These are phyloP conservation scores for Colletotrichum graminicola DNA, from an alignment of 2,329 filamentous ascomycete species.

Conservation along the genomic window DNA sequence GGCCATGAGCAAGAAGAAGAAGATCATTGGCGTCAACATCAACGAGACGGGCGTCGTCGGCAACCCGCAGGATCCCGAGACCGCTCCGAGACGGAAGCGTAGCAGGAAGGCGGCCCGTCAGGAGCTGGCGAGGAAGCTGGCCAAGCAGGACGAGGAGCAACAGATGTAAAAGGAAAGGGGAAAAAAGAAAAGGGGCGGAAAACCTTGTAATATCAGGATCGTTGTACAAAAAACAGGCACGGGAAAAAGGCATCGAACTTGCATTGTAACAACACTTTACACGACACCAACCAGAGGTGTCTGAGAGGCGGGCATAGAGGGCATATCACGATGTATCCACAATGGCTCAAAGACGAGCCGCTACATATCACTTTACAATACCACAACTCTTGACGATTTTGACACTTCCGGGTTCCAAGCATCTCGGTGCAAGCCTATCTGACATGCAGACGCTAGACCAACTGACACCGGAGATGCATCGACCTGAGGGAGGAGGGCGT, in stretches of 20 bases:
- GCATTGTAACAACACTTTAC: slow-evolving; percentile 30
- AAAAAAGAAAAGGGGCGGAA: not conserved
- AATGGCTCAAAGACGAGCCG: not conserved
- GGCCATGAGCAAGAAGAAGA: slow-evolving; percentile 52
- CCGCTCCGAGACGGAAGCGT: slow-evolving; percentile 56
- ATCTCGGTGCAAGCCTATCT: not conserved
- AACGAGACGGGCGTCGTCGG: slow-evolving; percentile 47
- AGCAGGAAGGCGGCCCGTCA: slow-evolving; percentile 53
- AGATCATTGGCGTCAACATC: slow-evolving; percentile 53
- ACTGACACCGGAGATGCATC: slow-evolving; percentile 29
- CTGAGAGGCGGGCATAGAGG: slow-evolving; percentile 11
- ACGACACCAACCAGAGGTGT: slow-evolving; percentile 2
- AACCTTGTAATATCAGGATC: slow-evolving; percentile 18
- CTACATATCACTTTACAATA: slow-evolving; percentile 23
- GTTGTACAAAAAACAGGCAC: slow-evolving; percentile 25
- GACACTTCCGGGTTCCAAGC: not conserved
- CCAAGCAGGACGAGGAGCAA: slow-evolving; percentile 48
- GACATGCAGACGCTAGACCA: not conserved
- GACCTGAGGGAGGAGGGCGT: not conserved
- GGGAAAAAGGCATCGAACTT: slow-evolving; percentile 18
- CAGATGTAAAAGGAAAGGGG: not conserved
- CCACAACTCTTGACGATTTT: slow-evolving; percentile 20
- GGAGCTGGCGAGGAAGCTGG: slow-evolving; percentile 56
- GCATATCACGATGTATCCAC: slow-evolving; percentile 16
- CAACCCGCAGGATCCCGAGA: slow-evolving; percentile 49